phyloP scores from a whole-genome alignment of 192 early-diverging fungal species.

The Coemansia sp. region DNA sequence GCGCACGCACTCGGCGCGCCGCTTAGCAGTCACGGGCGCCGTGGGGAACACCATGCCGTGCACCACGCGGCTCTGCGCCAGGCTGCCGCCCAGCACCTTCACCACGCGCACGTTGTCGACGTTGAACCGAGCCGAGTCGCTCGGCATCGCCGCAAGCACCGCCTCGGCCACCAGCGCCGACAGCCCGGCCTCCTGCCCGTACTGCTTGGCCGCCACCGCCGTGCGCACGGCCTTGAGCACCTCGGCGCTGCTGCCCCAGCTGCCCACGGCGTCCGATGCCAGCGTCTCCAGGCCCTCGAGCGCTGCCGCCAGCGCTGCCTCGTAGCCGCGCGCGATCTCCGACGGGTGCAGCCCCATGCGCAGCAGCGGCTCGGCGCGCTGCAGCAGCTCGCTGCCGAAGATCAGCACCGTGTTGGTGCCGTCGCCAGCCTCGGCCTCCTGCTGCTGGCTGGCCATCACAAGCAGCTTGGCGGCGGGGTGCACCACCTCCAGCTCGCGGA shows the following conservation, averaged over 20 bases:
- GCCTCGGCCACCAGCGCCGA: constrained; percentile 80
- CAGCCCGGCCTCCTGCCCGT: constrained; percentile 91
- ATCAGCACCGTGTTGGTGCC: constrained; percentile 95
- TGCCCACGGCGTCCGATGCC: constrained; percentile 62
- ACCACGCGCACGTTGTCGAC: constrained; percentile 96
- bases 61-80: constrained; percentile 88
- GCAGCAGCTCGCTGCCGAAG: constrained; percentile 92
- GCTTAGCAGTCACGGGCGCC: constrained; percentile 77
- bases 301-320: constrained; percentile 81
- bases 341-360: constrained; percentile 94
- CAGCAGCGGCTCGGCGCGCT: constrained; percentile 89
- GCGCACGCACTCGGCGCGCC: constrained; percentile 79
- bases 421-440: constrained; percentile 96
- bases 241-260: constrained; percentile 53
- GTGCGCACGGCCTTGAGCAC: constrained; percentile 75
- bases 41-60: constrained; percentile 98
- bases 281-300: constrained; percentile 79
- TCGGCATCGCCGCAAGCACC: constrained; percentile 86
- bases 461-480: constrained; percentile 97
- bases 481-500: constrained; percentile 94
- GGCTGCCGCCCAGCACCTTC: constrained; percentile 91
- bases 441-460: constrained; percentile 96
- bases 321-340: constrained; percentile 94
- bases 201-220: constrained; percentile 91
- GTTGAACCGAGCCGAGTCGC: constrained; percentile 84